Conservation (phyloP, 164 flowering plant species). For the Dillenia suffruticosa region DNA sequence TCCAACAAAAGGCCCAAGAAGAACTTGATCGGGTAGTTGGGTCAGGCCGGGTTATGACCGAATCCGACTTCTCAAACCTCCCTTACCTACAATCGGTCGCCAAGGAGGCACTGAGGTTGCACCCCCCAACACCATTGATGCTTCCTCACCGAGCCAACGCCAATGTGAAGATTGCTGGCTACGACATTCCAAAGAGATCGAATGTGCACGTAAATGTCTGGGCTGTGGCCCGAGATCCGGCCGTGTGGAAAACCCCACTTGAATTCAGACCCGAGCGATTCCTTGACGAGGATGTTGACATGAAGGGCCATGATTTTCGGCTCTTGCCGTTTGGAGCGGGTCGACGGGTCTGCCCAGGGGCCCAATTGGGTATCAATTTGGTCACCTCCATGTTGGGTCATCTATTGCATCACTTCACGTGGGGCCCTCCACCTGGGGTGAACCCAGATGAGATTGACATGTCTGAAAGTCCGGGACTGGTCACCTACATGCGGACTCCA, state of each 20-base stretch:
- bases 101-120: slow-evolving; percentile 34
- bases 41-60: slow-evolving; percentile 25
- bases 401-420: slow-evolving; percentile 28
- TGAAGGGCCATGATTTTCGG: slow-evolving; percentile 36
- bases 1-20: slow-evolving; percentile 34
- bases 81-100: slow-evolving; percentile 32
- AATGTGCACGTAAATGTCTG: slow-evolving; percentile 34
- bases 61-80: slow-evolving; percentile 30
- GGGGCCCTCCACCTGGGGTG: slow-evolving; percentile 20
- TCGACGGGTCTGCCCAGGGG: slow-evolving; percentile 32
- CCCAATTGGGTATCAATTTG: slow-evolving; percentile 26
- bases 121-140: slow-evolving; percentile 43
- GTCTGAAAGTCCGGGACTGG: slow-evolving; percentile 30
- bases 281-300: slow-evolving; percentile 29
- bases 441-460: slow-evolving; percentile 26
- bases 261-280: slow-evolving; percentile 34
- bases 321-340: slow-evolving; percentile 37
- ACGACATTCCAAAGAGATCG: slow-evolving; percentile 34
- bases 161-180: slow-evolving; percentile 33
- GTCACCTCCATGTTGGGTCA: slow-evolving; percentile 28
- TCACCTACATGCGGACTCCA: slow-evolving; percentile 29
- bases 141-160: slow-evolving; percentile 36
- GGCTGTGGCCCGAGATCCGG: slow-evolving; percentile 33
- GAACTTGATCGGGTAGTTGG: slow-evolving; percentile 38
- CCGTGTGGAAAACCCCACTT: slow-evolving; percentile 23